These are phyloP conservation scores for Lagenaria siceraria DNA, from an alignment of 306 rosid genomes.

Conservation along the genomic window DNA sequence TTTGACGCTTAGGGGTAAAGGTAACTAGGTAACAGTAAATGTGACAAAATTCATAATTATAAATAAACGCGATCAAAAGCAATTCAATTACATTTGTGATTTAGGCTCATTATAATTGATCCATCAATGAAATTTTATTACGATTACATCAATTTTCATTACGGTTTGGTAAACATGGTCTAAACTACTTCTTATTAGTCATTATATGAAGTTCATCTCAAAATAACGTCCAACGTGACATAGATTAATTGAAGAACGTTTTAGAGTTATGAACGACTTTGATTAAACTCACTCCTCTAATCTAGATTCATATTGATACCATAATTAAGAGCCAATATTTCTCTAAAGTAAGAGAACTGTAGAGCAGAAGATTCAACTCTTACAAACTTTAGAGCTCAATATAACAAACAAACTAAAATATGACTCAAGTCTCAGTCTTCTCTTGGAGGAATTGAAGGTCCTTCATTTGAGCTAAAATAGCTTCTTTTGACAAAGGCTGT, in stretches of 20 bases:
- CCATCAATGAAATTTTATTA: no score
- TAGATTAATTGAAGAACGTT: neutral
- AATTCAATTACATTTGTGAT: no score
- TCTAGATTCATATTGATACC: neutral
- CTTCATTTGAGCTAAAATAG: slow-evolving; percentile 78
- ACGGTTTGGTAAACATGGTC: no score
- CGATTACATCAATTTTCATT: no score
- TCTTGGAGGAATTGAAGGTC: slow-evolving; percentile 83
- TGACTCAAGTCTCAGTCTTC: slow-evolving; percentile 27
- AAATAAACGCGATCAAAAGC: no score
- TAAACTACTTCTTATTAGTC: no score
- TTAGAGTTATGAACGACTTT: neutral
- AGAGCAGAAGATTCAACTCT: neutral
- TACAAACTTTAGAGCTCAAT: neutral
- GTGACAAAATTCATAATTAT: no score
- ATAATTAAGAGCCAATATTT: neutral
- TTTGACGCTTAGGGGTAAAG: no score
- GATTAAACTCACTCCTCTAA: neutral
- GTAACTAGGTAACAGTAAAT: no score
- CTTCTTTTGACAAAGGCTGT: slow-evolving; percentile 58
- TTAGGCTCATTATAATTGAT: no score
- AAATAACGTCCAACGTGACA: neutral
- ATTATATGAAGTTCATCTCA: neutral
- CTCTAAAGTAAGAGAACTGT: neutral
- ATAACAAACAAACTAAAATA: neutral